These are phyloP conservation scores for Samsoniella hepiali DNA, from an alignment of 2,329 filamentous ascomycete species.

Conservation along the genomic window DNA sequence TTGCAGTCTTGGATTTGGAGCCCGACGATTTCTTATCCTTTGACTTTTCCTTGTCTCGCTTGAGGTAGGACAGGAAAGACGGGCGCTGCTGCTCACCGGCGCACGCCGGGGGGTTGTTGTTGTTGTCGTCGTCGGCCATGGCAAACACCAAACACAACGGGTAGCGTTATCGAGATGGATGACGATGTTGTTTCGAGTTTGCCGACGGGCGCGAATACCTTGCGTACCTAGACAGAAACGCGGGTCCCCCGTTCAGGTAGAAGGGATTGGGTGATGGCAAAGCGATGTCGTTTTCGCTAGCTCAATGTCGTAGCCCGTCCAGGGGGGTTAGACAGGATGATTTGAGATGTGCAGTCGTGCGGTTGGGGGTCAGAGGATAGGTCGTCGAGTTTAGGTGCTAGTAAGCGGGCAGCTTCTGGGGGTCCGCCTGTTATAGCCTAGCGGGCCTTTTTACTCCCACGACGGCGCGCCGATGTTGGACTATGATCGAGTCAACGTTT, in stretches of 20 bases:
- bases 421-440: neutral
- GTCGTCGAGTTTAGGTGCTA: neutral
- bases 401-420: neutral
- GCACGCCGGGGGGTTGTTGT: no score
- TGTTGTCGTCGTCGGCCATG: conserved; percentile 2
- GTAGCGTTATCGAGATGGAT: no score
- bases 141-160: neutral
- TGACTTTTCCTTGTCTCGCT: conserved; percentile 13
- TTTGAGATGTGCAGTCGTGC: conserved; percentile 6
- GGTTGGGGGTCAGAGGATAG: neutral
- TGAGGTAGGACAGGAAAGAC: conserved; percentile 17
- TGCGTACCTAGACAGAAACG: no score
- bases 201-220: no score
- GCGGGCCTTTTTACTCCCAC: neutral
- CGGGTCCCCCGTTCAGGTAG: no score
- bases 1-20: conserved; percentile 7
- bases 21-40: conserved; percentile 6
- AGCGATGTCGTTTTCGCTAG: neutral
- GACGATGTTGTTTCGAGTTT: no score
- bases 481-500: no score
- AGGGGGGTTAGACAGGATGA: neutral
- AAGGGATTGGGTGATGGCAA: neutral
- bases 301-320: neutral
- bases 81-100: neutral
- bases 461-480: no score